Percentiles rank a stretch among this genome's conserved stretches.
phyloP scores from a whole-genome alignment of 176 grass and related monocot genomes.

The Urochloa ruziziensis region DNA sequence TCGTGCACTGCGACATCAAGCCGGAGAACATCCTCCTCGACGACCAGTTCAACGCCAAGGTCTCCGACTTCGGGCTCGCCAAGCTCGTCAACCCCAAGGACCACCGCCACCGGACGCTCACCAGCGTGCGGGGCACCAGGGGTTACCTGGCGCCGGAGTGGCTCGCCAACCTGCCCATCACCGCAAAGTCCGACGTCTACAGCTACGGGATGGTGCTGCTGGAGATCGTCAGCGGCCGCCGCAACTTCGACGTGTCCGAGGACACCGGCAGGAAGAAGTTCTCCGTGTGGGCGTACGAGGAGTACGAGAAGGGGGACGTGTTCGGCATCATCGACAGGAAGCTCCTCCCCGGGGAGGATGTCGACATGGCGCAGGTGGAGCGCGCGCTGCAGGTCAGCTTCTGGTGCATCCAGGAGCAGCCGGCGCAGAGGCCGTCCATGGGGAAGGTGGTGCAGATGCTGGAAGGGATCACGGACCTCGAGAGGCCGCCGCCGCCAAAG shows the following conservation, averaged over 20 bases:
- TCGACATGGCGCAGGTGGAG: constrained; percentile 73
- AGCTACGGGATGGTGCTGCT: constrained; percentile 99
- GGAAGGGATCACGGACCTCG: constrained; percentile 84
- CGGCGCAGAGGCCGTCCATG: constrained; percentile 81
- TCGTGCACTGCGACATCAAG: constrained; percentile 98
- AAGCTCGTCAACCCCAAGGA: constrained; percentile 90
- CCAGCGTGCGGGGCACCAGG: constrained; percentile 79
- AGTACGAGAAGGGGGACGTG: constrained; percentile 70
- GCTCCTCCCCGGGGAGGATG: constrained; percentile 44
- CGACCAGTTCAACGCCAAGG: constrained; percentile 84
- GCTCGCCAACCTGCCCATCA: constrained; percentile 94
- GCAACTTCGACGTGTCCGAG: constrained; percentile 85
- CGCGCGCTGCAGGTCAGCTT: constrained; percentile 73
- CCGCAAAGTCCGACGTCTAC: constrained; percentile 89
- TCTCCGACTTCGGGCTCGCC: constrained; percentile 93
- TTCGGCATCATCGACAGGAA: constrained; percentile 42
- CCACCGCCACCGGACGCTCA: constrained; percentile 82
- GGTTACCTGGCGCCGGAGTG: constrained; percentile 93
- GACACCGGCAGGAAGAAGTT: constrained; percentile 84
- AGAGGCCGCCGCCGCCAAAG: constrained; percentile 70
- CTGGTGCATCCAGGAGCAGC: constrained; percentile 99
- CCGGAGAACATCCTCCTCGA: constrained; percentile 97
- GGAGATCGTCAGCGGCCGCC: constrained; percentile 71
- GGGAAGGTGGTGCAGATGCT: constrained; percentile 99
- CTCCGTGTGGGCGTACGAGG: constrained; percentile 83